Base-by-base conservation (phyloP, 2,329 filamentous ascomycete genomes). In the Botrytis pseudocinerea region DNA sequence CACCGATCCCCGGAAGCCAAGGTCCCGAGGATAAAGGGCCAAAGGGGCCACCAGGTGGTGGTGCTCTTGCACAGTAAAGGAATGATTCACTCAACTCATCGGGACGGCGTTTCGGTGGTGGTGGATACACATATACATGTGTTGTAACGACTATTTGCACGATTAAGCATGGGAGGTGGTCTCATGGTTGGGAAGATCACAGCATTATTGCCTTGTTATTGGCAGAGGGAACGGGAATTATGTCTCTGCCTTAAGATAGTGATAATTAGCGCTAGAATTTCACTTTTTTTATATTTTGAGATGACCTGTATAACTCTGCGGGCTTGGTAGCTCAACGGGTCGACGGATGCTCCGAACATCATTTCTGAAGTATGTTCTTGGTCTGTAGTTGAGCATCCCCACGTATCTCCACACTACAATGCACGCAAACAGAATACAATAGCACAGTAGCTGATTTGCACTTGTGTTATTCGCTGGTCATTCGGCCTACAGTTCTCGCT, bases 1-100 rank as follows among this genome's bases (percentile, higher is more conserved):
- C 79, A 20, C 75, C 74, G 2, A 77, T 78, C 48, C 78, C 78
- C 12, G 77, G 78, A 38, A 77, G 75, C 66, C 68, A 72, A 61
- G 72, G 75, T 8, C 74, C 76, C 7, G 69, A 70, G 32, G 73
- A 74, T 46, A 74, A 74, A 25, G 75, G 71, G 14, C 73, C 69
- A 12, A 79, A 79, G 61, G 74, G 75, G 61, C 77, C 79, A 22
- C 75, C 77, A 20, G 69, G 70, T 28, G 78, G 78, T 22, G 79
- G 79, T 35, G 77, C 75, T 25, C 73, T 80, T n/a, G 78, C 78
- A 40, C 78, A 72, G 9, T 66, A 68, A 25, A 51, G 61, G 35
- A 64, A 54, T 54, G 20, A 66, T 72, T 70, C 68, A 75, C 71
- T 75, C 74, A 40, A 57, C 74, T 76, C 75, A 75, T 75, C 63